Conservation (phyloP, 495 filamentous ascomycete genomes). For the Parmelia sp. region DNA sequence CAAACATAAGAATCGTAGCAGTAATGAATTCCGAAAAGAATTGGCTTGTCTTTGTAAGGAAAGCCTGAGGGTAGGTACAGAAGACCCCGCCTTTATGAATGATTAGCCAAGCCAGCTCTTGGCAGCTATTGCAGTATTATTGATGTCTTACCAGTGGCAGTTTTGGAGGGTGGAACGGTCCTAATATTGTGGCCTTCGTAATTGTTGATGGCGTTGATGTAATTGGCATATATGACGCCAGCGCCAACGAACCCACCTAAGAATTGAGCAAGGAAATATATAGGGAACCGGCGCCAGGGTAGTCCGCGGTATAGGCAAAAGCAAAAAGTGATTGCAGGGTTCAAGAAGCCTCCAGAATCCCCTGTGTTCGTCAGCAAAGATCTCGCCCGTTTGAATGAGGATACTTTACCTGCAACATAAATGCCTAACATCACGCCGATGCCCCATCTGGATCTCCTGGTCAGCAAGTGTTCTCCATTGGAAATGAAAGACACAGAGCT, state of each 20-base stretch:
- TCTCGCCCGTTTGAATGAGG: background rate
- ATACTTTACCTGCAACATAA: constrained; percentile 45
- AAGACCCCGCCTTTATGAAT: constrained; percentile 46
- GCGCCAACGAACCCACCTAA: constrained; percentile 51
- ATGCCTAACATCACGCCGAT: constrained; percentile 62
- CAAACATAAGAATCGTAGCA: constrained; percentile 55
- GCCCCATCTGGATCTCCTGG: constrained; percentile 28
- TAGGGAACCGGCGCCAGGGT: constrained; percentile 54
- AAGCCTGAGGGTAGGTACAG: constrained; percentile 57
- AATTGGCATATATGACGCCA: constrained; percentile 52
- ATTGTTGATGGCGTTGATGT: constrained; percentile 46
- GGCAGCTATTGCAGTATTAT: background rate
- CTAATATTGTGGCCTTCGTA: constrained; percentile 50
- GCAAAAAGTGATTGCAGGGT: constrained; percentile 58
- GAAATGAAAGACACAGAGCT: background rate
- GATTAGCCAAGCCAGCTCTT: background rate
- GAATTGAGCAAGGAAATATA: constrained; percentile 48
- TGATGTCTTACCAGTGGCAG: constrained; percentile 41
- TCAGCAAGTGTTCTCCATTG: background rate
- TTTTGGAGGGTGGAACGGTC: constrained; percentile 51
- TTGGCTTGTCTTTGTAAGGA: constrained; percentile 51
- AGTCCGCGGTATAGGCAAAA: constrained; percentile 56
- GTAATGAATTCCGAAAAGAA: constrained; percentile 63
- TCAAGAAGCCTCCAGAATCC: constrained; percentile 55
- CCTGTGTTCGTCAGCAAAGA: constrained; percentile 8